Conservation (phyloP, 345 rosid species). For the Rhizophora mangle region DNA sequence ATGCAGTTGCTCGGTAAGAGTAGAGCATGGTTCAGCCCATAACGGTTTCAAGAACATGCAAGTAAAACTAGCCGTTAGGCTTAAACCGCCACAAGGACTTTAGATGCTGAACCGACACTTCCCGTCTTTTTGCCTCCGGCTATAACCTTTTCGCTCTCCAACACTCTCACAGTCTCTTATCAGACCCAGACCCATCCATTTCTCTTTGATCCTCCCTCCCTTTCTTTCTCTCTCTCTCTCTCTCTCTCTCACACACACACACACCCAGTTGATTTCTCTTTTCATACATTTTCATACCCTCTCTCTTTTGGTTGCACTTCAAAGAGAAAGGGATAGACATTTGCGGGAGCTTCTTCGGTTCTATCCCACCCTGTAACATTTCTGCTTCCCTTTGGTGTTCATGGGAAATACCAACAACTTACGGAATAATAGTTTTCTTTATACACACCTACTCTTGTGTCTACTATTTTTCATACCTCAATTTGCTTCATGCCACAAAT, state of each 20-base stretch:
- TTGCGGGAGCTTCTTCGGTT: not conserved
- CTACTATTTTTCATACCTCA: conserved; percentile 19
- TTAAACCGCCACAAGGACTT: conserved; percentile 2
- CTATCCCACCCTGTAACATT: conserved; percentile 2
- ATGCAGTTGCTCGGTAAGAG: not conserved
- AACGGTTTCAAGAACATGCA: conserved; percentile 18
- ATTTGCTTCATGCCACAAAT: conserved; percentile 43
- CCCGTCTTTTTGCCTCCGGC: conserved; percentile 19
- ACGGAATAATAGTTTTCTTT: conserved; percentile 18
- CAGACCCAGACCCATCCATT: conserved; percentile 12
- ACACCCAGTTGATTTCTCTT: not conserved
- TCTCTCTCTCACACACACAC: conserved; percentile 13
- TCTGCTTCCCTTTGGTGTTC: conserved; percentile 25
- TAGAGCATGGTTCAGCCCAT: not conserved
- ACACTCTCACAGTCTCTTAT: conserved; percentile 14
- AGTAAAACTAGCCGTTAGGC: conserved; percentile 53
- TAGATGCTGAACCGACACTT: conserved; percentile 23
- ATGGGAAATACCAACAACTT: conserved; percentile 29
- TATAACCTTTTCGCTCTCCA: not conserved
- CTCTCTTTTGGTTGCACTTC: conserved; percentile 10
- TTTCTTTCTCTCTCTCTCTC: conserved; percentile 11
- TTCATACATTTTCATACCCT: not conserved
- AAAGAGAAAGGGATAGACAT: conserved; percentile 9
- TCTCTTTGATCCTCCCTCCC: conserved; percentile 20
- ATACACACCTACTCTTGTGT: conserved; percentile 29